phyloP scores from a whole-genome alignment of 2,329 filamentous ascomycete genomes.

The Fusarium verrucosum region DNA sequence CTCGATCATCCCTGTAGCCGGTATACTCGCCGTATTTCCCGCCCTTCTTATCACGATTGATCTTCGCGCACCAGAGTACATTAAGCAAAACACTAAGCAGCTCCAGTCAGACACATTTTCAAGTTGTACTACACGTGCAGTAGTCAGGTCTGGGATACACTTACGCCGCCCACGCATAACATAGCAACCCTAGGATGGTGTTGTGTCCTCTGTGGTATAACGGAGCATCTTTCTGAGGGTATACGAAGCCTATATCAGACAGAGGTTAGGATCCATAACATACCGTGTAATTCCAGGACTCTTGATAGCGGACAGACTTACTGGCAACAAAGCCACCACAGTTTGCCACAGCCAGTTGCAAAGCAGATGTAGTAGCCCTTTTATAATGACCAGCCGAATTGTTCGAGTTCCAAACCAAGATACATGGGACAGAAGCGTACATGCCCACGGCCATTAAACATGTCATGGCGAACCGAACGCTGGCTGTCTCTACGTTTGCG shows the following conservation, averaged over 20 bases:
- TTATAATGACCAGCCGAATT: constrained; percentile 77
- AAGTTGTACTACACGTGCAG: not conserved
- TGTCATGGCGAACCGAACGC: constrained; percentile 71
- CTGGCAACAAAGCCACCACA: constrained; percentile 6
- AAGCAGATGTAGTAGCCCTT: constrained; percentile 70
- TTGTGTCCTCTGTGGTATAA: not conserved
- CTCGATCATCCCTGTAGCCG: not conserved
- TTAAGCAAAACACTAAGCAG: not conserved
- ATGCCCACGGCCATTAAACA: constrained; percentile 73
- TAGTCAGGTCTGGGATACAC: not conserved
- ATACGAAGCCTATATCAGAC: not conserved
- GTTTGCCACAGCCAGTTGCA: constrained; percentile 3
- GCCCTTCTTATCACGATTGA: not conserved
- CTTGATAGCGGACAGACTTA: not conserved
- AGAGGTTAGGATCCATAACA: not conserved
- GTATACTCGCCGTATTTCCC: not conserved
- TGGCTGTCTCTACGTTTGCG: not conserved
- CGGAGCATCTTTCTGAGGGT: not conserved
- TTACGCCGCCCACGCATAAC: not conserved
- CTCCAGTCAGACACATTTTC: not conserved
- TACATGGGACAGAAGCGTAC: constrained; percentile 69
- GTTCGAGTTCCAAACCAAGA: constrained; percentile 73
- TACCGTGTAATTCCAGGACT: accelerated
- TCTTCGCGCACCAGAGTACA: not conserved
- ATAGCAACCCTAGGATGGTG: not conserved